Evolutionary conservation across 192 early-diverging fungal species (phyloP).

Genomic region (Spinellus fusiger): DNA sequence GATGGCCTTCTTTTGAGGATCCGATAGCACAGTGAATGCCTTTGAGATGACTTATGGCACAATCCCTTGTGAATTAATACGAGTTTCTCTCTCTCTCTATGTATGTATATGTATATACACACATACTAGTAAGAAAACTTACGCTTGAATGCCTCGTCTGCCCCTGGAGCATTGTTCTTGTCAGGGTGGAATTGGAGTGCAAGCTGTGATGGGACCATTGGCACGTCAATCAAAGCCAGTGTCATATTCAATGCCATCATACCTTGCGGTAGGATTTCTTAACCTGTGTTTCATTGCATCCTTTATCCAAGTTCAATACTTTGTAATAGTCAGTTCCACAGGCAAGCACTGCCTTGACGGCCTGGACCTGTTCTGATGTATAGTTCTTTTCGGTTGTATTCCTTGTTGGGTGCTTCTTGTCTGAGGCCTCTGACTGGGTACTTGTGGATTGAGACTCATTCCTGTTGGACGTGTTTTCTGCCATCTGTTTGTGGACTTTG

Average conservation of each 20-base stretch:
- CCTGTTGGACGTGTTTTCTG: no score
- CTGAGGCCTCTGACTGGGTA: not conserved
- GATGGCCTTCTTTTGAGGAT: constrained; percentile 73
- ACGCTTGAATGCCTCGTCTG: constrained; percentile 95
- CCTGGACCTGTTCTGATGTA: constrained; percentile 70
- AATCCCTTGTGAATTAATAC: not conserved
- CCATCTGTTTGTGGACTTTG: no score
- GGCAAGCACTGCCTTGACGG: constrained; percentile 72
- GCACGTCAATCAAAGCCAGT: not conserved
- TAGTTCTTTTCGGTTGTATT: constrained; percentile 37
- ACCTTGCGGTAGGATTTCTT: constrained; percentile 96
- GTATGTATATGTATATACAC: not conserved
- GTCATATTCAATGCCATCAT: not conserved
- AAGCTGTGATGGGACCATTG: constrained; percentile 38
- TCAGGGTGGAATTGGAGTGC: constrained; percentile 94
- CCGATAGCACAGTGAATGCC: constrained; percentile 85
- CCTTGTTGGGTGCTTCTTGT: no score
- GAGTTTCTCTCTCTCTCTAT: not conserved
- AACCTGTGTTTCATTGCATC: constrained; percentile 73
- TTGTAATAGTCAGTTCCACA: constrained; percentile 80
- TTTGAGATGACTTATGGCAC: constrained; percentile 70
- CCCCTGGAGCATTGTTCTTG: constrained; percentile 91
- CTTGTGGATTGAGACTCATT: no score
- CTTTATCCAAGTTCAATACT: constrained; percentile 70
- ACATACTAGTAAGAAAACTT: constrained; percentile 7